A percentile compares a stretch with the other conserved stretches of the same genome.
Evolutionary conservation across 2,329 filamentous ascomycete genomes (phyloP).

Genomic region (Tolypocladium guangdongense): DNA sequence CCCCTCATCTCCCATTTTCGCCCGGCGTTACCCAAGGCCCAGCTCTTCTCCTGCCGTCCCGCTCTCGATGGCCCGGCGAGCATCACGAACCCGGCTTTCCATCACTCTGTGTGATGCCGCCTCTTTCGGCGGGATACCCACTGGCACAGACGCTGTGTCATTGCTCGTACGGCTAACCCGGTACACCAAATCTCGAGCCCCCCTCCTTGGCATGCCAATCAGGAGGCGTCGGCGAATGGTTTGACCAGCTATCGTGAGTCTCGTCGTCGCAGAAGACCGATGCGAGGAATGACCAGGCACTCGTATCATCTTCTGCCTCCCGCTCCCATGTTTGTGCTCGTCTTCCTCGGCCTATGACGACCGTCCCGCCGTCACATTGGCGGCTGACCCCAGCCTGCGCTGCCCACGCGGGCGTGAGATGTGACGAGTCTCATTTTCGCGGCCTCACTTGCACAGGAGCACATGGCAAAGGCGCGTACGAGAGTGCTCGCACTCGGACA

Average conservation of each 20-base stretch:
- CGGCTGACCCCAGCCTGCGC: not conserved
- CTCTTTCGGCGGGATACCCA: not conserved
- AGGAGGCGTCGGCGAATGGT: not conserved
- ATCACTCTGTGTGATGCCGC: not conserved
- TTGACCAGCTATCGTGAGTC: not conserved
- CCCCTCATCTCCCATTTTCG: not conserved
- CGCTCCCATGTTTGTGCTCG: not conserved
- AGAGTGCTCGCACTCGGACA: too few relatives aligned
- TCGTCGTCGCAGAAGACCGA: not conserved
- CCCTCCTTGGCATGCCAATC: not conserved
- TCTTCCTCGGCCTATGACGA: not conserved
- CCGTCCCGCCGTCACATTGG: not conserved
- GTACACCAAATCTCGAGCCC: too few relatives aligned
- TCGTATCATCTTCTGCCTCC: not conserved
- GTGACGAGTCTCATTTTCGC: slow-evolving; percentile 1
- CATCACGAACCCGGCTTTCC: not conserved
- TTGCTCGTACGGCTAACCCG: too few relatives aligned
- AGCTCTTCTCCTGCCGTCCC: not conserved
- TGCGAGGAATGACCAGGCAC: not conserved
- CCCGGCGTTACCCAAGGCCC: not conserved
- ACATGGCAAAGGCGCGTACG: not conserved
- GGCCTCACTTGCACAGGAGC: not conserved
- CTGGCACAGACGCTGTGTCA: not conserved
- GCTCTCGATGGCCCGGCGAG: not conserved
- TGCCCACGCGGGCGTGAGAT: not conserved